These are phyloP conservation scores for Metschnikowia cubensis DNA, from an alignment of 805 yeast species.

Conservation along the genomic window DNA sequence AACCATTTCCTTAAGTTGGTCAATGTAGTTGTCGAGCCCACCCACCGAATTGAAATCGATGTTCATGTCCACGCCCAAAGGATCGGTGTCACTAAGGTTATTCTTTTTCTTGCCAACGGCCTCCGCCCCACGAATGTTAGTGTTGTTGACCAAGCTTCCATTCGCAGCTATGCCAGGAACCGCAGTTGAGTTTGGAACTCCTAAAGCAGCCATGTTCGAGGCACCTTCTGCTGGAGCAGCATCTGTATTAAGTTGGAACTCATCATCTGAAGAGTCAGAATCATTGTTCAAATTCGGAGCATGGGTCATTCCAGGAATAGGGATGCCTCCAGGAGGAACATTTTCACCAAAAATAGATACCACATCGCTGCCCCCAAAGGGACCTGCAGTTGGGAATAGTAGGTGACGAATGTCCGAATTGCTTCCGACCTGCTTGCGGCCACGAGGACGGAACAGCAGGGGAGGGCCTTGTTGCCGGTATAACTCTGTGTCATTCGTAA, in stretches of 20 bases:
- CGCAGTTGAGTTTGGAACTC: background rate
- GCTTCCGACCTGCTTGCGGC: constrained; percentile 24
- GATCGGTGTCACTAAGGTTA: constrained; percentile 83
- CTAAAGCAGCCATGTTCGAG: constrained; percentile 24
- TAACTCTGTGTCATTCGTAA: constrained; percentile 37
- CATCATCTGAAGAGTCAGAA: constrained; percentile 64
- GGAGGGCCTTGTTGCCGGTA: constrained; percentile 11
- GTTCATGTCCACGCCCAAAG: constrained; percentile 83
- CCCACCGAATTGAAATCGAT: constrained; percentile 85
- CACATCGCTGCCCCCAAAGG: constrained; percentile 96
- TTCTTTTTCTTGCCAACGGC: constrained; percentile 43
- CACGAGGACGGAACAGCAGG: constrained; percentile 27
- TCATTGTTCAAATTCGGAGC: constrained; percentile 40
- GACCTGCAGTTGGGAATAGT: constrained; percentile 91
- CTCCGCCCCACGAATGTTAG: constrained; percentile 32
- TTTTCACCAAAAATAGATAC: constrained; percentile 74
- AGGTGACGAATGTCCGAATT: constrained; percentile 57
- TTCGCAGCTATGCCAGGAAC: background rate
- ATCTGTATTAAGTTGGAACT: constrained; percentile 27
- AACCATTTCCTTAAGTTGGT: constrained; percentile 95
- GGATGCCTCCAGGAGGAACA: constrained; percentile 48
- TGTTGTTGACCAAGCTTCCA: constrained; percentile 19
- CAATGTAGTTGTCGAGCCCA: constrained; percentile 85
- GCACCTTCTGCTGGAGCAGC: background rate
- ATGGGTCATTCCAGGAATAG: constrained; percentile 31